phyloP scores from a whole-genome alignment of 106 monocot species.

The Platanthera zijinensis region DNA sequence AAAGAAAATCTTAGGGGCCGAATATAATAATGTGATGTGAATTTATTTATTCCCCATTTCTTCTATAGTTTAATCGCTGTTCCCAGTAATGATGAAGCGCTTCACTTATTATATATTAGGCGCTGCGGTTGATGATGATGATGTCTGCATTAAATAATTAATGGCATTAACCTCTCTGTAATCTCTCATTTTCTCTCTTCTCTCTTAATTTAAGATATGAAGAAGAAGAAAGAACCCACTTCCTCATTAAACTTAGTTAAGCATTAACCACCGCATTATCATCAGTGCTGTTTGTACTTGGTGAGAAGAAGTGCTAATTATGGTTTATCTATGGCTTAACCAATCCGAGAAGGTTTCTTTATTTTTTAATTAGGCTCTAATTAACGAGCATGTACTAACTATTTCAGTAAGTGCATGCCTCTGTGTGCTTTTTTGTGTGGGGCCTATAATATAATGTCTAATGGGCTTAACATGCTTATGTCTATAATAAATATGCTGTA shows the following conservation, averaged over 20 bases:
- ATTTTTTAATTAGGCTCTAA: too few relatives aligned
- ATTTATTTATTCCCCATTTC: neutral
- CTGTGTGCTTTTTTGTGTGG: too few relatives aligned
- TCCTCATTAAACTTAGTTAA: too few relatives aligned
- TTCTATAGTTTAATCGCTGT: neutral
- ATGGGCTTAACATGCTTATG: too few relatives aligned
- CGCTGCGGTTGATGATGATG: neutral
- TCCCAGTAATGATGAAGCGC: neutral
- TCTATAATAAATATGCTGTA: too few relatives aligned
- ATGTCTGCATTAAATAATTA: neutral
- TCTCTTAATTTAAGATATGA: neutral
- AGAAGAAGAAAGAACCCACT: too few relatives aligned
- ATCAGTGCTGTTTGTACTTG: neutral
- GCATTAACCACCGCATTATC: constrained; percentile 2
- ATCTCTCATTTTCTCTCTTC: neutral
- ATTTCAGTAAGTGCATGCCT: too few relatives aligned
- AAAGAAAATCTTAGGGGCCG: neutral
- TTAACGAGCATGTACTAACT: too few relatives aligned
- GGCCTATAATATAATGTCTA: too few relatives aligned
- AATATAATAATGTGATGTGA: neutral
- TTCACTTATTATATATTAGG: neutral
- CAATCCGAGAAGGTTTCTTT: too few relatives aligned
- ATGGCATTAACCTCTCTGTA: neutral
- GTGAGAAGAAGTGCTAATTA: neutral
- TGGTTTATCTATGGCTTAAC: neutral